phyloP scores from a whole-genome alignment of 345 rosid genomes.

The Turritis glabra region DNA sequence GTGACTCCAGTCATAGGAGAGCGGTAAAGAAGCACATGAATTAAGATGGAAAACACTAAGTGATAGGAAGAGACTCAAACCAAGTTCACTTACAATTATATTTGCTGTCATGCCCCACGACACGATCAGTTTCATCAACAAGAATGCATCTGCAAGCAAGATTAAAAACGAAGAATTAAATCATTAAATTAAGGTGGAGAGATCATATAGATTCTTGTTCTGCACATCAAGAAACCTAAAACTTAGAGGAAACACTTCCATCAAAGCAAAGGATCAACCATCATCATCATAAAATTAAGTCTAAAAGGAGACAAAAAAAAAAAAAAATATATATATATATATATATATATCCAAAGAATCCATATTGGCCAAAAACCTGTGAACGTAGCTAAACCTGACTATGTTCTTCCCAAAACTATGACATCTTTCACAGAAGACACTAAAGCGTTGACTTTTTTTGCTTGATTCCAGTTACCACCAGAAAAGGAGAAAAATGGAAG shows the following conservation, averaged over 20 bases:
- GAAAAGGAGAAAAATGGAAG: neutral
- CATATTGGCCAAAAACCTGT: neutral
- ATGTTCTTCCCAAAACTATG: neutral
- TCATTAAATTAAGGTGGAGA: neutral
- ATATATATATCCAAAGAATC: neutral
- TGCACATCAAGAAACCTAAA: neutral
- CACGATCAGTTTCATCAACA: constrained; percentile 84
- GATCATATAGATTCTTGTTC: neutral
- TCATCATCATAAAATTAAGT: neutral
- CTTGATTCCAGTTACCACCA: neutral
- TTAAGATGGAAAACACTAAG: neutral
- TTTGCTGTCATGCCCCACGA: constrained; percentile 85
- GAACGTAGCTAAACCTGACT: constrained; percentile 8
- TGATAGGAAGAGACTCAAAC: neutral
- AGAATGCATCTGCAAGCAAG: constrained; percentile 82
- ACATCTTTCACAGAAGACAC: neutral
- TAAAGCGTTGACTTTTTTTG: constrained; percentile 9
- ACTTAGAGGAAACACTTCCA: neutral
- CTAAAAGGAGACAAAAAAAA: neutral
- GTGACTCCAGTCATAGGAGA: neutral
- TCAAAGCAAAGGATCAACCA: neutral
- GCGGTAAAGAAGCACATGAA: neutral
- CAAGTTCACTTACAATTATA: constrained; percentile 70
- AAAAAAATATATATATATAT: no score
- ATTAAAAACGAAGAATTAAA: constrained; percentile 7